phyloP scores from a whole-genome alignment of 345 rosid species.

The Salix exigua region DNA sequence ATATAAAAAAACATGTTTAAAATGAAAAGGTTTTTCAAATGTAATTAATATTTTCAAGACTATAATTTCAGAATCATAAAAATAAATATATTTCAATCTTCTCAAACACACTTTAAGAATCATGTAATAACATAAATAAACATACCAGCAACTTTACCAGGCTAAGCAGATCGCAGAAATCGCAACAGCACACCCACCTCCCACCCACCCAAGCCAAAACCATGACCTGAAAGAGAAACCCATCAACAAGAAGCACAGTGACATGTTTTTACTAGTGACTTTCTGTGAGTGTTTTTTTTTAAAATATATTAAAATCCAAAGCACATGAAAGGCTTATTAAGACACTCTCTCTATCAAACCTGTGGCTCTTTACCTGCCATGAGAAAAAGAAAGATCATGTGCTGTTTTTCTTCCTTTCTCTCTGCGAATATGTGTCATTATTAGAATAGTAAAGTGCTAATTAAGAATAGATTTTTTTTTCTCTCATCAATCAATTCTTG shows the following conservation, averaged over 20 bases:
- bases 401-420: background rate
- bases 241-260: background rate
- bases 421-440: no score
- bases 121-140: no score
- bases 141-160: background rate
- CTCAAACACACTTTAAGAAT: no score
- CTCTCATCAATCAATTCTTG: background rate
- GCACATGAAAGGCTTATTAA: no score
- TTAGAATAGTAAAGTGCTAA: no score
- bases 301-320: background rate
- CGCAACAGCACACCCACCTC: background rate
- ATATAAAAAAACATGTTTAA: no score
- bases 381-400: background rate
- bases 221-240: slow-evolving; percentile 5
- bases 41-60: no score
- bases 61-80: no score
- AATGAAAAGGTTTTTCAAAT: no score
- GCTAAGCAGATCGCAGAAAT: background rate
- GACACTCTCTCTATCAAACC: slow-evolving; percentile 5
- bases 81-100: no score
- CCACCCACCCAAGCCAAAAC: slow-evolving; percentile 4
- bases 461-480: no score
- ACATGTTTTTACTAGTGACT: background rate
- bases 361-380: background rate
- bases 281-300: no score